These are phyloP conservation scores for Euphorbia pulcherrima DNA, from an alignment of 345 rosid species.

Conservation along the genomic window DNA sequence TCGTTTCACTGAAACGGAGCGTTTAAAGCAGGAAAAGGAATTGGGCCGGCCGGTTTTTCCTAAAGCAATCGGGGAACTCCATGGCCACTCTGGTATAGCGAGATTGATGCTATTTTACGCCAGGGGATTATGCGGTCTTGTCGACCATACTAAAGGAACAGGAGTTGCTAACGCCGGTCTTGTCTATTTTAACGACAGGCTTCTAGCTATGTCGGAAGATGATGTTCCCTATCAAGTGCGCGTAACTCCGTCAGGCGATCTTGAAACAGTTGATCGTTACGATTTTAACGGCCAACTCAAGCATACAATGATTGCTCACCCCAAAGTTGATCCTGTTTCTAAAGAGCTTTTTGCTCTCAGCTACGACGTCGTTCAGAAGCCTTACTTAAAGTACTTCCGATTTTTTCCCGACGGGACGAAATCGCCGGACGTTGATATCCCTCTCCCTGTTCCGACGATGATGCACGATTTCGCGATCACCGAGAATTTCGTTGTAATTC, in stretches of 20 bases:
- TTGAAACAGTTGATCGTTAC: slow-evolving; percentile 69
- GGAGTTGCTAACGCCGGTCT: slow-evolving; percentile 94
- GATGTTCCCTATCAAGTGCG: slow-evolving; percentile 86
- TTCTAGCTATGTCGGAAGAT: slow-evolving; percentile 88
- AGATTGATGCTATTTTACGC: slow-evolving; percentile 67
- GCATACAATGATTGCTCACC: slow-evolving; percentile 90
- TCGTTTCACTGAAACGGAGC: slow-evolving; percentile 63
- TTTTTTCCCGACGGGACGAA: slow-evolving; percentile 60
- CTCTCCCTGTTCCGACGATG: slow-evolving; percentile 70
- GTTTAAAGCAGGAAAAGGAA: slow-evolving; percentile 22
- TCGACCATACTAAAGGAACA: slow-evolving; percentile 61
- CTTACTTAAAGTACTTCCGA: slow-evolving; percentile 69
- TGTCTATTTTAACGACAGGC: slow-evolving; percentile 63
- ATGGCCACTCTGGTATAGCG: slow-evolving; percentile 76
- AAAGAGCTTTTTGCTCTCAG: slow-evolving; percentile 74
- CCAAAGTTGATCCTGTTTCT: slow-evolving; percentile 68
- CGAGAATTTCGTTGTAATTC: slow-evolving; percentile 72
- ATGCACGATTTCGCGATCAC: slow-evolving; percentile 95
- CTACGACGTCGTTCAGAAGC: slow-evolving; percentile 77
- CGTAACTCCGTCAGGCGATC: slow-evolving; percentile 54
- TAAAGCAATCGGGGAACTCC: slow-evolving; percentile 84
- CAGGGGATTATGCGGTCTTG: slow-evolving; percentile 61
- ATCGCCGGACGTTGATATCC: slow-evolving; percentile 78
- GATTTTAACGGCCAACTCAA: slow-evolving; percentile 55
- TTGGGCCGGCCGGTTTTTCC: slow-evolving; percentile 55